Conservation (phyloP, 768 basidiomycete species). For the Mycena crocata region DNA sequence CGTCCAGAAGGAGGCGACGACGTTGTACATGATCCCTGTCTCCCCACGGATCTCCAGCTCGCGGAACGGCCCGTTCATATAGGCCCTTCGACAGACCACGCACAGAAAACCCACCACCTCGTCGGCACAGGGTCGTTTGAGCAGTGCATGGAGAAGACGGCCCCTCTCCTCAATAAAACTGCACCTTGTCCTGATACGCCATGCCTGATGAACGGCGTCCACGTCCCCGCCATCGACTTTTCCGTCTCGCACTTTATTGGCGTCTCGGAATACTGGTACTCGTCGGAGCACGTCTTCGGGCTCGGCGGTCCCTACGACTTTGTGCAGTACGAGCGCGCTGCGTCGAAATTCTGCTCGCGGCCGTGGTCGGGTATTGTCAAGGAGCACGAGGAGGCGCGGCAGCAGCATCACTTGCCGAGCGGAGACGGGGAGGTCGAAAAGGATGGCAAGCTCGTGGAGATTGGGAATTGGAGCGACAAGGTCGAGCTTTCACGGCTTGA, state of each 20-base stretch:
- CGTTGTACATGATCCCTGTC: slow-evolving; percentile 86
- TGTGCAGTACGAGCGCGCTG: slow-evolving; percentile 95
- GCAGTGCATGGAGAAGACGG: slow-evolving; percentile 78
- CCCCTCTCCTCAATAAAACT: slow-evolving; percentile 85
- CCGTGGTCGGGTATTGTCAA: slow-evolving; percentile 82
- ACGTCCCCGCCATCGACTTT: slow-evolving; percentile 96
- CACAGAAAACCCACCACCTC: slow-evolving; percentile 68
- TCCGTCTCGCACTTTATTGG: slow-evolving; percentile 94
- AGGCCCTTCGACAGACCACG: slow-evolving; percentile 53
- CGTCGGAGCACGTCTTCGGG: slow-evolving; percentile 95
- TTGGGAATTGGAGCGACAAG: slow-evolving; percentile 75
- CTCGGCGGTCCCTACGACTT: slow-evolving; percentile 96
- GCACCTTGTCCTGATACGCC: slow-evolving; percentile 85
- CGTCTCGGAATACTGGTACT: slow-evolving; percentile 99
- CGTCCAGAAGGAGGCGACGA: slow-evolving; percentile 45
- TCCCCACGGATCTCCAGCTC: slow-evolving; percentile 80
- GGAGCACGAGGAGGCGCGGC: slow-evolving; percentile 70
- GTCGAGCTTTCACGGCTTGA: slow-evolving; percentile 89
- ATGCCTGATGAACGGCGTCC: slow-evolving; percentile 94
- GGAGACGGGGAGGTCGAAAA: slow-evolving; percentile 76
- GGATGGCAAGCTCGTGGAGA: slow-evolving; percentile 69
- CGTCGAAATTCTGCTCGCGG: slow-evolving; percentile 83
- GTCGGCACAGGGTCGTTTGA: slow-evolving; percentile 93
- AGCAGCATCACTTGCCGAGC: slow-evolving; percentile 57
- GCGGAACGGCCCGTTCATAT: slow-evolving; percentile 64